phyloP scores from a whole-genome alignment of 2,329 filamentous ascomycete species.

The Neophaeococcomyces mojaviensis region DNA sequence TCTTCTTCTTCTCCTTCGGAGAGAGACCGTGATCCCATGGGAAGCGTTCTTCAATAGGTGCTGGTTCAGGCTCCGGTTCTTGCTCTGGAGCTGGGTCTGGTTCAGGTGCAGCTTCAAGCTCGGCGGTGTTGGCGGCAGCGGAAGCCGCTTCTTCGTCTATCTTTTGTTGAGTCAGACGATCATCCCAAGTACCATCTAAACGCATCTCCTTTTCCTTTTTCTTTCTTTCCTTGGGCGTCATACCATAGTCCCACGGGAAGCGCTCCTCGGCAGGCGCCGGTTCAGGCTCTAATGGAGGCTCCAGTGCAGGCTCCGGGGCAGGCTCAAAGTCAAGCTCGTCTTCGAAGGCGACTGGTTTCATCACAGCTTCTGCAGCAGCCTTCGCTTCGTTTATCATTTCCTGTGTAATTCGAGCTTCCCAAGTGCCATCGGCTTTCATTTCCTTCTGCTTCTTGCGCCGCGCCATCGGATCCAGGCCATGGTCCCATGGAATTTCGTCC shows the following conservation, averaged over 20 bases:
- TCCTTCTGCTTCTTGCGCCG: constrained; percentile 22
- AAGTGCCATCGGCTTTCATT: neutral
- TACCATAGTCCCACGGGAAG: constrained; percentile 26
- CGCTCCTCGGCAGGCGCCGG: constrained; percentile 10
- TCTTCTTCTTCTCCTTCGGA: constrained; percentile 30
- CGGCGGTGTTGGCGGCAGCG: neutral
- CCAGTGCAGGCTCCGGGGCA: constrained; percentile 24
- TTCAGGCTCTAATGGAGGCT: constrained; percentile 18
- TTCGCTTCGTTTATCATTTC: constrained; percentile 6
- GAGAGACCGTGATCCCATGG: constrained; percentile 19
- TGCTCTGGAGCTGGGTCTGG: constrained; percentile 13
- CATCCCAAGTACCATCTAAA: constrained; percentile 18
- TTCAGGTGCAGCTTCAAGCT: constrained; percentile 1
- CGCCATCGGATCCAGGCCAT: neutral
- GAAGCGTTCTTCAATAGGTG: constrained; percentile 25
- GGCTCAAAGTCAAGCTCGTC: constrained; percentile 24
- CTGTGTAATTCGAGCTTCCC: constrained; percentile 2
- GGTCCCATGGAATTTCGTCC: constrained; percentile 5
- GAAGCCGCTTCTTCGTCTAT: neutral
- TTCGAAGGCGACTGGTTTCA: constrained; percentile 19
- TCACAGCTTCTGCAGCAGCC: constrained; percentile 2
- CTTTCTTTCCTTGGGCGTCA: constrained; percentile 27
- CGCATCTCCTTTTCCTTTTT: constrained; percentile 24
- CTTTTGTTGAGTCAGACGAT: constrained; percentile 11
- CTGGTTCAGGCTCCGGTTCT: constrained; percentile 21